Evolutionary conservation across 352 stramenopile genomes (phyloP).

Genomic region (Phytopythium sindhum): DNA sequence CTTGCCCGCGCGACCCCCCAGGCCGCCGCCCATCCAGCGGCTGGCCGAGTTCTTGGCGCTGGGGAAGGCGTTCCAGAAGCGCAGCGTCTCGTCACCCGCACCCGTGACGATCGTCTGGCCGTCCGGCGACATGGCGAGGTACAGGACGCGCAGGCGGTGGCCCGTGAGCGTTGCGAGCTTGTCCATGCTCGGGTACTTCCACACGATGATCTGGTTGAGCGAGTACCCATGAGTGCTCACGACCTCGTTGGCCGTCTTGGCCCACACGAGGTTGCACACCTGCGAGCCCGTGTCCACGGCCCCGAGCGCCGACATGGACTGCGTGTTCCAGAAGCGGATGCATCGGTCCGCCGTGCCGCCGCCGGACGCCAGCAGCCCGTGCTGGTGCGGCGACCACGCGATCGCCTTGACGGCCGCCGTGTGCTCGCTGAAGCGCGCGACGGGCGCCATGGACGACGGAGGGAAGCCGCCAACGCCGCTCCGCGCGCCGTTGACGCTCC

Average conservation of each 20-base stretch:
- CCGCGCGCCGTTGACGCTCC: slow-evolving; percentile 71
- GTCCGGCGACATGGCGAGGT: slow-evolving; percentile 96
- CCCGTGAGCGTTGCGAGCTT: slow-evolving; percentile 96
- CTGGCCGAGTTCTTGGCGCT: slow-evolving; percentile 39
- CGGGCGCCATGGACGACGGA: slow-evolving; percentile 41
- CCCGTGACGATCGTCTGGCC: slow-evolving; percentile 97
- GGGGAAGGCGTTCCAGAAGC: slow-evolving; percentile 98
- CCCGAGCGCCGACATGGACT: slow-evolving; percentile 86
- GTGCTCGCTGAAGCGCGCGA: slow-evolving; percentile 94
- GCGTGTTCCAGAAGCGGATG: slow-evolving; percentile 98
- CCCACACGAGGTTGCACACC: slow-evolving; percentile 98
- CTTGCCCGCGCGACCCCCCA: slow-evolving; percentile 31
- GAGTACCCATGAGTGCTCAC: slow-evolving; percentile 99
- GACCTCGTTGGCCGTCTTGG: slow-evolving; percentile 96
- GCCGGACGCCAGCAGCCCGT: slow-evolving; percentile 93
- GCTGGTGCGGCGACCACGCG: slow-evolving; percentile 96
- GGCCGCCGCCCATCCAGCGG: background rate
- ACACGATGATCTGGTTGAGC: slow-evolving; percentile 97
- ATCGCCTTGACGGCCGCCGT: slow-evolving; percentile 97
- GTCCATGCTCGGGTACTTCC: slow-evolving; percentile 96
- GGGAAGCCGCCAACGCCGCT: slow-evolving; percentile 1
- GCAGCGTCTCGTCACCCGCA: slow-evolving; percentile 96
- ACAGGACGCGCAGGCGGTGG: slow-evolving; percentile 95
- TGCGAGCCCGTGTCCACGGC: slow-evolving; percentile 95
- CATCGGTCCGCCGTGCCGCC: slow-evolving; percentile 95